These are phyloP conservation scores for Lecanicillium sp. DNA, from an alignment of 2,329 filamentous ascomycete genomes.

Conservation along the genomic window DNA sequence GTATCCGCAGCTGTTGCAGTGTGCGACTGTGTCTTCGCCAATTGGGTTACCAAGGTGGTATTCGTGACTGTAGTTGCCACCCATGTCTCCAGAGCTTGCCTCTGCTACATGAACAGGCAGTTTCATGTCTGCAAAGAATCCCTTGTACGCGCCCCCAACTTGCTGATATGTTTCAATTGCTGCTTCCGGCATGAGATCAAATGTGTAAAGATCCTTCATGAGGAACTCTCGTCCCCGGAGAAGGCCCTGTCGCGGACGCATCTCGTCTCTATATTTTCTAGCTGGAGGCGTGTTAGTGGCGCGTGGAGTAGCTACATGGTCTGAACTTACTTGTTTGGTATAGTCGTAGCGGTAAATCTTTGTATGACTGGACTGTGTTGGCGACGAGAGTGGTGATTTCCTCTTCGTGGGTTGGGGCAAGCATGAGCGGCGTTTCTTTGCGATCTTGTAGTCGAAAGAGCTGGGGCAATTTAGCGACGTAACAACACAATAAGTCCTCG, in stretches of 20 bases:
- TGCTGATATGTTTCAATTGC: slow-evolving; percentile 74
- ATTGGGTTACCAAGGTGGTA: slow-evolving; percentile 76
- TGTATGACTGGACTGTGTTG: slow-evolving; percentile 69
- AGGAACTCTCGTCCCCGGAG: slow-evolving; percentile 84
- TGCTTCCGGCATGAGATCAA: slow-evolving; percentile 61
- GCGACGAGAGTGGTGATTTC: slow-evolving; percentile 83
- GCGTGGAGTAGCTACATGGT: no score
- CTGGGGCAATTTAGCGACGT: slow-evolving; percentile 33
- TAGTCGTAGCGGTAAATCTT: slow-evolving; percentile 73
- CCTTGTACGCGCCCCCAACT: slow-evolving; percentile 65
- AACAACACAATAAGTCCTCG: not conserved
- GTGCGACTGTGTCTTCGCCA: slow-evolving; percentile 80
- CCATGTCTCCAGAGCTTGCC: slow-evolving; percentile 94
- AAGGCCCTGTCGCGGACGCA: slow-evolving; percentile 78
- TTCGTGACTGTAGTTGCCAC: slow-evolving; percentile 86
- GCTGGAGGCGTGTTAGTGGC: slow-evolving; percentile 37
- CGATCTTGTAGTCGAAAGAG: slow-evolving; percentile 77
- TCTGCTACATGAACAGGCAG: slow-evolving; percentile 78
- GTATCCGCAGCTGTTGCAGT: slow-evolving; percentile 65
- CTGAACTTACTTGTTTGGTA: slow-evolving; percentile 74
- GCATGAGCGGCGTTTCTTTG: slow-evolving; percentile 63
- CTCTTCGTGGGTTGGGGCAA: slow-evolving; percentile 93
- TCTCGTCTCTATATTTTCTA: slow-evolving; percentile 91
- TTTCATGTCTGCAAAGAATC: slow-evolving; percentile 74
- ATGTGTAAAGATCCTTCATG: slow-evolving; percentile 99